Evolutionary conservation across 768 basidiomycete genomes (phyloP).

Genomic region (Pisolithus marmoratus): DNA sequence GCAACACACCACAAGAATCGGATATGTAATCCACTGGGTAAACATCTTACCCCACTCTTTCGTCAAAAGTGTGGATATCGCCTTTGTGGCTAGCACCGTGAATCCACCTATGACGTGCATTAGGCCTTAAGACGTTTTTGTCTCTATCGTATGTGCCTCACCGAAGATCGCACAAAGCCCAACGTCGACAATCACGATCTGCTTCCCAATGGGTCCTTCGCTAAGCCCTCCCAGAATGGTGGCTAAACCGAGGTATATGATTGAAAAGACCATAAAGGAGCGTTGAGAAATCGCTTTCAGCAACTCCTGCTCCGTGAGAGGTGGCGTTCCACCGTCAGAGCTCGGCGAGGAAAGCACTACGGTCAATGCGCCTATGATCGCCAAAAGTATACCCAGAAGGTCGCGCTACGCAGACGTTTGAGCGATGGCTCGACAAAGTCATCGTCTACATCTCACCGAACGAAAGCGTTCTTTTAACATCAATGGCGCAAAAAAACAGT

Average conservation of each 20-base stretch:
- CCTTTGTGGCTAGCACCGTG: constrained; percentile 92
- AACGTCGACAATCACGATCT: constrained; percentile 78
- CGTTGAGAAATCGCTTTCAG: constrained; percentile 62
- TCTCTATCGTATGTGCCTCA: constrained; percentile 16
- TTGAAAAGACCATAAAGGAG: constrained; percentile 72
- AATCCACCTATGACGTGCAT: constrained; percentile 63
- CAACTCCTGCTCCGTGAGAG: constrained; percentile 63
- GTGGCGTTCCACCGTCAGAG: constrained; percentile 49
- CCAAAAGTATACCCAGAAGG: constrained; percentile 70
- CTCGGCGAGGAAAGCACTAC: constrained; percentile 82
- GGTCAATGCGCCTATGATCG: constrained; percentile 84
- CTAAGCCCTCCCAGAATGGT: constrained; percentile 62
- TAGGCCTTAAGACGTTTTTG: not conserved
- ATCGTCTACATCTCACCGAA: constrained; percentile 40
- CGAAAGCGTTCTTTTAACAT: constrained; percentile 81
- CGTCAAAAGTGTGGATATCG: constrained; percentile 80
- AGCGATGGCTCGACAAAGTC: constrained; percentile 7
- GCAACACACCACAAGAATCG: constrained; percentile 56
- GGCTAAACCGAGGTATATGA: constrained; percentile 52
- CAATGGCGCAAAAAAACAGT: constrained; percentile 89
- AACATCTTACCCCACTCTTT: constrained; percentile 74
- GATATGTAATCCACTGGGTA: constrained; percentile 77
- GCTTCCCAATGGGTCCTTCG: constrained; percentile 53
- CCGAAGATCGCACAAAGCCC: constrained; percentile 85
- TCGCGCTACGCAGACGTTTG: constrained; percentile 48